Conservation (phyloP, 1,139 yeast genomes). For the Sugiyamaella paludigena region DNA sequence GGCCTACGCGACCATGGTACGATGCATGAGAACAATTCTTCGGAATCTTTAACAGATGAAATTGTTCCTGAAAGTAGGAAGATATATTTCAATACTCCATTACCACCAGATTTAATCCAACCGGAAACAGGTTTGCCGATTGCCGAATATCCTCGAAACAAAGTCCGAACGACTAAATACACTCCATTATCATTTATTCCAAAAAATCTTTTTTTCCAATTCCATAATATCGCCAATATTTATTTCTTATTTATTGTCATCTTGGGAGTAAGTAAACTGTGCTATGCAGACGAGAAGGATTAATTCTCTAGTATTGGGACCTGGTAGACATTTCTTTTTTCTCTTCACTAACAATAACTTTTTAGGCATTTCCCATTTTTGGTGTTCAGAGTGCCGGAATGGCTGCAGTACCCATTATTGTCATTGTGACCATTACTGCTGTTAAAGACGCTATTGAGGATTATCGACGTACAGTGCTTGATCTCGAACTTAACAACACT, state of each 20-base stretch:
- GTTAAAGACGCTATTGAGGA: conserved; percentile 94
- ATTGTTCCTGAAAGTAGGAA: conserved; percentile 14
- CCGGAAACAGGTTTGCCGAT: conserved; percentile 59
- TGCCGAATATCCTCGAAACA: conserved; percentile 69
- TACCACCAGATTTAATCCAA: conserved; percentile 63
- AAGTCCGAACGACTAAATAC: conserved; percentile 92
- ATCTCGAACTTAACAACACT: conserved; percentile 82
- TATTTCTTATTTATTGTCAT: conserved; percentile 81
- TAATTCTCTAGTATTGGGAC: neutral
- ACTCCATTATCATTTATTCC: conserved; percentile 89
- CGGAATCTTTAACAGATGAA: conserved; percentile 3
- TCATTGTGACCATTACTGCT: conserved; percentile 84
- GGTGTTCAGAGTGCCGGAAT: conserved; percentile 90
- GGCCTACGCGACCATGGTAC: conserved; percentile 6
- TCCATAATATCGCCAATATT: conserved; percentile 83
- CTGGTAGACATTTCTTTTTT: neutral
- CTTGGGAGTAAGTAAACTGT: conserved; percentile 53
- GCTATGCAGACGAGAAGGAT: neutral
- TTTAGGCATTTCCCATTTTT: conserved; percentile 63
- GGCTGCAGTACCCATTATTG: conserved; percentile 91
- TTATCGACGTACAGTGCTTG: conserved; percentile 76
- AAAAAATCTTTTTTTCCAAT: conserved; percentile 74
- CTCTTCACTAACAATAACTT: conserved; percentile 3
- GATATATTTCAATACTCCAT: conserved; percentile 59
- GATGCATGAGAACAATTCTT: conserved; percentile 11